A percentile compares a stretch with the other conserved stretches of the same genome.
Conservation (phyloP, 2,329 filamentous ascomycete genomes). For the Fusarium veterinarium region DNA sequence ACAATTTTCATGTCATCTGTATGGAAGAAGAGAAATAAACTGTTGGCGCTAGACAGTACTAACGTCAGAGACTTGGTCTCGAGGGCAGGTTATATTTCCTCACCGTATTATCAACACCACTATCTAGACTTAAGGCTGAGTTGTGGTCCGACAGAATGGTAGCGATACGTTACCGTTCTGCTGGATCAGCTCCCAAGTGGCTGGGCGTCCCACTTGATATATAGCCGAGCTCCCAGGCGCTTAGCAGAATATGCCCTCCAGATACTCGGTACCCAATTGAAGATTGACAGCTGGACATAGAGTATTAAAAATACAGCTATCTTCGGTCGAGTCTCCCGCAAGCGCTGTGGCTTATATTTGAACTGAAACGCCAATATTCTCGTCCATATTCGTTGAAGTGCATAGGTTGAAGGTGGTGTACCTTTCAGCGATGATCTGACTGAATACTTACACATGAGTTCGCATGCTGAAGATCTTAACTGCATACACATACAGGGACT, state of each 20-base stretch:
- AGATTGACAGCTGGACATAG: not conserved
- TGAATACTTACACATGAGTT: not conserved
- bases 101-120: not conserved
- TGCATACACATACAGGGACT: not conserved
- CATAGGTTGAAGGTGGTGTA: not conserved
- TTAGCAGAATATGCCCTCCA: constrained; percentile 6
- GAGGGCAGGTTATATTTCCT: not conserved
- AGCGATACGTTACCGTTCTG: not conserved
- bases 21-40: not conserved
- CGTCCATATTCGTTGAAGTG: not conserved
- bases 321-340: not conserved
- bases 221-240: not conserved
- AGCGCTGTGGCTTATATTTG: constrained; percentile 1
- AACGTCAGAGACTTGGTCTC: not conserved
- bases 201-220: constrained; percentile 1
- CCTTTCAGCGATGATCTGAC: not conserved
- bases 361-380: not conserved
- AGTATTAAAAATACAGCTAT: not conserved
- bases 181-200: not conserved
- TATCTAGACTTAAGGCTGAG: not conserved
- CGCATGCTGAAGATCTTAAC: not conserved
- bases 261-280: not conserved
- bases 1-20: not conserved
- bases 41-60: not conserved
- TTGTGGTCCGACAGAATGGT: not conserved